Evolutionary conservation across 257 asterid species (phyloP), one percentile per base, ranked within the genome.

Genomic region (Fraxinus americana): DNA sequence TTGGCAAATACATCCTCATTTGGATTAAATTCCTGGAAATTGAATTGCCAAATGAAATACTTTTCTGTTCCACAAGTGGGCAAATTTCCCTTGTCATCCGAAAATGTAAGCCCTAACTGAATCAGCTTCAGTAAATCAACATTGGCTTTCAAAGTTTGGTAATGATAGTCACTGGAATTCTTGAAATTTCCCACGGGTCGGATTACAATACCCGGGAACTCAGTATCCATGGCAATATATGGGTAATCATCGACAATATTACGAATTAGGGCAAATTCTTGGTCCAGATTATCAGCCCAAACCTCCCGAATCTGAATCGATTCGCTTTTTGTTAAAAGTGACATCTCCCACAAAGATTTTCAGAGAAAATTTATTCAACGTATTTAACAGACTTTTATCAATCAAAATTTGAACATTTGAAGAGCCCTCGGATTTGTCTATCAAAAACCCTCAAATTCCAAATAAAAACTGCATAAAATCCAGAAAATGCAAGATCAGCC

Each of bases 161-260:
- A 92, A 79, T 92, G 92, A 76, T 74, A 87, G 76, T 90, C 96
- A 1, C 84, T 82, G 34, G 86, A 82, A 54, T 84, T 82, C 87
- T 85, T 89, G 85, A 90, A 89, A 77, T 82, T 87, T 70, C 92
- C 92, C 14, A 89, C 89, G 0, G 94, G 91, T 8, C 91, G 81
- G n/a, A 87, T 81, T 52, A 90, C 91, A 23, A 90, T 81, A 0
- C 96, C 97, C 0, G 94, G 96, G 65, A 92, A 92, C 89, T 92
- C 97, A 0, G 97, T 92, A 74, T 92, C 97, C 97, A 92, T 92
- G 17, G 97, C 97, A 29, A 92, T 75, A 63, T 83, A 92, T 0
- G 97, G 96, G 74, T 85, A 89, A 0, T 85, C 87, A 80, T 92
- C 97, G 7, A 92, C 91, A 12, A 92, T 74, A 38, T 85, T 89